phyloP scores from a whole-genome alignment of 192 early-diverging fungal genomes.

The Mortierella claussenii region DNA sequence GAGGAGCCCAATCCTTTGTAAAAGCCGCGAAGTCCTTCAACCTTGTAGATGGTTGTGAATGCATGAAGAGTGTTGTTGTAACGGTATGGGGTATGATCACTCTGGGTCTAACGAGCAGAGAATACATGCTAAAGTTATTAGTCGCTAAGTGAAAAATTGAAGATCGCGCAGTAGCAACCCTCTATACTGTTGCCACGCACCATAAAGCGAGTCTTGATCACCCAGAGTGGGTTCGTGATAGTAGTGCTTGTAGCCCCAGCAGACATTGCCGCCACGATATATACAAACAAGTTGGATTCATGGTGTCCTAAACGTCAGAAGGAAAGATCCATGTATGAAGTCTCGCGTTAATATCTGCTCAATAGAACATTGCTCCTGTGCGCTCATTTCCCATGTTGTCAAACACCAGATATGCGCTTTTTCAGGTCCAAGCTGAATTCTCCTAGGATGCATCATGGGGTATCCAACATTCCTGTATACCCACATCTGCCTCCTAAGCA shows the following conservation, averaged over 20 bases:
- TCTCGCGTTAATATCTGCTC: too few species aligned
- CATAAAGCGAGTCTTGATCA: slow-evolving; percentile 92
- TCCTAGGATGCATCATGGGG: too few species aligned
- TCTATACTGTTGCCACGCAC: slow-evolving; percentile 41
- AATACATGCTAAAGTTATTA: background rate
- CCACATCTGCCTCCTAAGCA: too few species aligned
- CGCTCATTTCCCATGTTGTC: too few species aligned
- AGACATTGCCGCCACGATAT: slow-evolving; percentile 87
- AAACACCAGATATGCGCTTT: too few species aligned
- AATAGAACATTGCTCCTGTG: too few species aligned
- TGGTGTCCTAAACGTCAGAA: slow-evolving; percentile 50
- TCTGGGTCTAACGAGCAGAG: slow-evolving; percentile 71
- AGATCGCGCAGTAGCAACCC: too few species aligned
- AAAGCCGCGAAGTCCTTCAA: slow-evolving; percentile 85
- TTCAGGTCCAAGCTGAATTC: too few species aligned
- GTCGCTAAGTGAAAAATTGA: too few species aligned
- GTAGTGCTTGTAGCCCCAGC: slow-evolving; percentile 83
- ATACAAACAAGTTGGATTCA: slow-evolving; percentile 66
- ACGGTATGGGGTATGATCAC: slow-evolving; percentile 73
- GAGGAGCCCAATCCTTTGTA: slow-evolving; percentile 94
- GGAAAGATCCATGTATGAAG: too few species aligned
- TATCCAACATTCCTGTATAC: too few species aligned
- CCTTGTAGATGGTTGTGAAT: slow-evolving; percentile 74
- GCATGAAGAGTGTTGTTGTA: slow-evolving; percentile 89
- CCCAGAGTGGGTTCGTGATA: slow-evolving; percentile 92